Evolutionary conservation across 2,329 filamentous ascomycete species (phyloP), one percentile per base, ranked within the genome.

Genomic region (Aspergillus fructus): DNA sequence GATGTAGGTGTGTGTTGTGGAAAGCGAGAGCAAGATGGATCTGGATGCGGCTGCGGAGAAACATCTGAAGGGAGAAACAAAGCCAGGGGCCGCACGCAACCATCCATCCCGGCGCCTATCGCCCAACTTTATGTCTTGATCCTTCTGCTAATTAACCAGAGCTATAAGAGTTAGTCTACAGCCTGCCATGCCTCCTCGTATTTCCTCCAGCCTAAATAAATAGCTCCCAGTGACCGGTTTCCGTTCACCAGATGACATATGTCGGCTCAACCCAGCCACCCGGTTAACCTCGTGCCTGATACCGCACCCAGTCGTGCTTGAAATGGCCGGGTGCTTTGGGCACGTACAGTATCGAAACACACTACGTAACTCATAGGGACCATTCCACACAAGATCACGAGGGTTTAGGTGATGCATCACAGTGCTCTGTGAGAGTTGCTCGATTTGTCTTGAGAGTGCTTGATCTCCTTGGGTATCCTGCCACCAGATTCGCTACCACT

Each of bases 41-140:
- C 59, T 61, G 61, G 59, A 64, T 64, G 61, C 60, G 62, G 62
- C 59, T 63, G 62, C 59, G 62, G 62, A 66, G 61, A 66, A 64
- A 60, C 48, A 55, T 50, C 60, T 59, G 46, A 56, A 53, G 42
- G 33, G 27, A 30, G 41, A 47, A 23, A 47, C 33, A 42, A 53
- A 60, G 50, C 60, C 52, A 61, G 58, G 61, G 60, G 58, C 60
- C 57, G 59, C 51, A 62, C 57, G 30, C 57, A 62, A 55, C 47
- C 19, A 27, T n/a, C 40, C 34, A 7, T 33, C 27, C 19, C 37
- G 23, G 23, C 46, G 30, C 17, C 19, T 40, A 27, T 42, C 21
- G 42, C 15, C 39, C 11, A 21, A 34, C 17, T 46, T 46, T 37
- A 39, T 34, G n/a, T 45, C 19, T n/a, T n/a, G 5, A 37, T 5